Evolutionary conservation across 2,329 filamentous ascomycete species (phyloP), one percentile per base, ranked within the genome.

Genomic region (Neofusicoccum umdonicola): DNA sequence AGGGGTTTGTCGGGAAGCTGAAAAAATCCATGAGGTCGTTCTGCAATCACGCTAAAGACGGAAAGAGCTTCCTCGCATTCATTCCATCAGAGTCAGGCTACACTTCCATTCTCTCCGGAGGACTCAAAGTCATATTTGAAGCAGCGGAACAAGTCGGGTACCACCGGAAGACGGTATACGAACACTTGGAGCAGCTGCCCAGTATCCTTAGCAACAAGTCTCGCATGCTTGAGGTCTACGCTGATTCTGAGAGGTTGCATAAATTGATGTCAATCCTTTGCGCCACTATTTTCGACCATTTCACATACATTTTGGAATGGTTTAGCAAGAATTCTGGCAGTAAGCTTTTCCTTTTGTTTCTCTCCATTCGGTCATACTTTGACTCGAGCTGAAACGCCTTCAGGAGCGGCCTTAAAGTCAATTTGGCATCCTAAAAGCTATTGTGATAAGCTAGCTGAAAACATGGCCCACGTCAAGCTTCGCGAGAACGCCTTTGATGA

Each of bases 281-380:
- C 37, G 58, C 47, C 15, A 63, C 66, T 4, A 35, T 58, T 3
- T 67, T 65, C 63, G 37, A 50, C 0, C 39, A 63, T 17, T 47
- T 67, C n/a, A 57, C 58, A 15, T 52, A 67, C 17, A 67, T 67
- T n/a, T 37, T 67, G 15, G 22, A 50, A 3, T 67, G 63, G 66
- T 65, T 67, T 15, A 15, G 19, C 19, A 19, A 65, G 27, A 65
- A 57, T 37, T 19, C 45, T 17, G 62, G 42, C 39, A 39, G 63
- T 65, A 42, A 62, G 62, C 3, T 19, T 19, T 19, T 19, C 19
- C 0, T 3, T 19, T 3, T 19, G 19, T 19, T 19, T 19, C 19
- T 19, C 19, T 19, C 19, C 19, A 19, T 19, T 19, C 19, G 19
- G 19, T 19, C 19, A 19, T 19, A 19, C 19, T 19, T 19, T 19